Base-by-base conservation (phyloP, 495 filamentous ascomycete species). In the Umbilicaria muhlenbergii region DNA sequence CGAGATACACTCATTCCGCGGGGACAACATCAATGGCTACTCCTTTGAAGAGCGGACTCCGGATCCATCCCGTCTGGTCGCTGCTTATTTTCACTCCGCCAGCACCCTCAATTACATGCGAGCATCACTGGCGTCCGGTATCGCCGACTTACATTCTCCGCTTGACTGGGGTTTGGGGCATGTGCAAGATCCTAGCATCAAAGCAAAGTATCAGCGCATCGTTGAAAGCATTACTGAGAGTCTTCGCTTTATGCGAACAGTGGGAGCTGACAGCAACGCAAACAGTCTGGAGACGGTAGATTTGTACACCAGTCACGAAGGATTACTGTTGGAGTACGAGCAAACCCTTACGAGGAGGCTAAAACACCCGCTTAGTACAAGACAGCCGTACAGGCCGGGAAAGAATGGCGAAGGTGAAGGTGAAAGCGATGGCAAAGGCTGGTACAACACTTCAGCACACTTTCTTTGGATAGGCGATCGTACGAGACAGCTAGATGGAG, bases 381-480 rank as follows among this genome's bases (percentile, higher is more conserved):
- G 28, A 47, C 6, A 15, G 21, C 34, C 39, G 11, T 11, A 35
- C 19, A 32, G 18, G 19, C 17, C 13, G 36, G 34, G 31, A 28
- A 7, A 14, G 44, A 21, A 40, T 36, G 39, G 43, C 50, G 32
- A 50, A 46, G 13, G 36, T n/a, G 32, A 50, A 46, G 13, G 36
- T n/a, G 24, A 15, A 15, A 34, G 39, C 39, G 37, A 49, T 19
- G 40, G 16, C 16, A 72, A 68, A 53, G 66, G 69, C 45, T 87
- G 77, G 67, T 93, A 82, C 63, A 75, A 91, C 57, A 96, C 91
- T 0, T 91, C 83, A n/a, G 82, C 84, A 0, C 92, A 96, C 60
- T 95, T 98, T 66, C 70, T 98, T 53, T 98, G 91, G 91, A 89
- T 98, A 55, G 91, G 91, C 21, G 91, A 98, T 61, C 82, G 91